Conservation (phyloP, 2,329 filamentous ascomycete genomes). For the Alternaria consortialis region DNA sequence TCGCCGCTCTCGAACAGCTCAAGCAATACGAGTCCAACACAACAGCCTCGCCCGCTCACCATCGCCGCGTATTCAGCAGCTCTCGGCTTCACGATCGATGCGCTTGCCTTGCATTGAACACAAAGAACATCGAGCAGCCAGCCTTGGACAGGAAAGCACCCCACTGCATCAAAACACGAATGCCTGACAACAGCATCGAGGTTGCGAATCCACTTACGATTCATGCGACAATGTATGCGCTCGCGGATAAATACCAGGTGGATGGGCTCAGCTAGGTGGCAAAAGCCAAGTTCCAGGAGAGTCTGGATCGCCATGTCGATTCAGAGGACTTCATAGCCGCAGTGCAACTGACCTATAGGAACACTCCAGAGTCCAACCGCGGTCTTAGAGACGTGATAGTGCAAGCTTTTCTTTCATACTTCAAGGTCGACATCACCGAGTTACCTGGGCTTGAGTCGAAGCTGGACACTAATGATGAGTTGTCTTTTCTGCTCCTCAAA, state of each 20-base stretch:
- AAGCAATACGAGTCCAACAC: constrained; percentile 9
- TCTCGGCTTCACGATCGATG: constrained; percentile 1
- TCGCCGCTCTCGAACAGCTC: constrained; percentile 1
- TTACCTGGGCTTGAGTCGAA: constrained; percentile 19
- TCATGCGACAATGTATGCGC: constrained; percentile 30
- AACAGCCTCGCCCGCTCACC: constrained; percentile 1
- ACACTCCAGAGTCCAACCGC: constrained; percentile 40
- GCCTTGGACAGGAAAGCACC: neutral
- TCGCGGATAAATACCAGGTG: constrained; percentile 32
- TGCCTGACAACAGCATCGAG: constrained; percentile 16
- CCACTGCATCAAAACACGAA: constrained; percentile 2
- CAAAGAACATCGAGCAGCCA: constrained; percentile 2
- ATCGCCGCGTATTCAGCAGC: neutral
- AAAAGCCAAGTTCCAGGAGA: constrained; percentile 22
- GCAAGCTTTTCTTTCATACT: constrained; percentile 27
- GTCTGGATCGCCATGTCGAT: constrained; percentile 26
- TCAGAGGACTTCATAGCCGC: constrained; percentile 40
- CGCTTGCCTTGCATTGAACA: constrained; percentile 16
- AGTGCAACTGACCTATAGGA: constrained; percentile 32
- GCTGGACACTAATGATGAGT: constrained; percentile 21
- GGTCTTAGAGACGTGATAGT: constrained; percentile 45
- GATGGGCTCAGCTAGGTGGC: constrained; percentile 16
- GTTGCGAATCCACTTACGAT: constrained; percentile 40
- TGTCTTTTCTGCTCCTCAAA: constrained; percentile 25
- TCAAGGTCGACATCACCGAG: constrained; percentile 14